Percentiles rank a stretch among this genome's conserved stretches.
phyloP scores from a whole-genome alignment of 192 early-diverging fungal species.

The Coemansia sp. region DNA sequence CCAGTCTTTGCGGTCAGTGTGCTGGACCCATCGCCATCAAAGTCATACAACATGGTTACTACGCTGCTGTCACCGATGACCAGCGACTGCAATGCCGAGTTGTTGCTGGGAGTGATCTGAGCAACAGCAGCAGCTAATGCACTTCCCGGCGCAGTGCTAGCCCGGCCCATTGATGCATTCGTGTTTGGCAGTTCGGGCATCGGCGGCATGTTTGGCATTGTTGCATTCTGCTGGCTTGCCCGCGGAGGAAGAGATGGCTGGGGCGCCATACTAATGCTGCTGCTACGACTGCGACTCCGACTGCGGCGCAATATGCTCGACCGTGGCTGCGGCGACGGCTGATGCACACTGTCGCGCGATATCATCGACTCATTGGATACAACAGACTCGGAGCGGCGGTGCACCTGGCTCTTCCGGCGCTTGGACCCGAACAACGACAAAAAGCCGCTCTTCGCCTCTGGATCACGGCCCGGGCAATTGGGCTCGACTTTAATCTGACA shows the following conservation, averaged over 20 bases:
- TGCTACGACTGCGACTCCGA: constrained; percentile 1
- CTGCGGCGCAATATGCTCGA: neutral
- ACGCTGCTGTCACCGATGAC: neutral
- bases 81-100: neutral
- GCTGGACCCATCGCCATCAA: constrained; percentile 34
- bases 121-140: constrained; percentile 9
- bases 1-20: constrained; percentile 30
- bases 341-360: constrained; percentile 1
- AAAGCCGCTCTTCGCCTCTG: constrained; percentile 35
- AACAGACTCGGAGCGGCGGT: constrained; percentile 24
- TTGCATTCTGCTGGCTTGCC: neutral
- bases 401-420: constrained; percentile 15
- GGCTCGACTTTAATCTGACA: constrained; percentile 52
- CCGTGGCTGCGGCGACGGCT: neutral
- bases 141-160: constrained; percentile 11
- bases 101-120: neutral
- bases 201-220: neutral
- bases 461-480: constrained; percentile 34
- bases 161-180: neutral
- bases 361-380: constrained; percentile 15
- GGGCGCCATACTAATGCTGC: constrained; percentile 4
- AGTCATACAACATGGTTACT: constrained; percentile 31
- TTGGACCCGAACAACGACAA: constrained; percentile 39
- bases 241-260: constrained; percentile 5
- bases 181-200: neutral